A percentile compares a stretch with the other conserved stretches of the same genome.
phyloP scores from a whole-genome alignment of 179 eudicot genomes.

The Heliamphora pulchella region DNA sequence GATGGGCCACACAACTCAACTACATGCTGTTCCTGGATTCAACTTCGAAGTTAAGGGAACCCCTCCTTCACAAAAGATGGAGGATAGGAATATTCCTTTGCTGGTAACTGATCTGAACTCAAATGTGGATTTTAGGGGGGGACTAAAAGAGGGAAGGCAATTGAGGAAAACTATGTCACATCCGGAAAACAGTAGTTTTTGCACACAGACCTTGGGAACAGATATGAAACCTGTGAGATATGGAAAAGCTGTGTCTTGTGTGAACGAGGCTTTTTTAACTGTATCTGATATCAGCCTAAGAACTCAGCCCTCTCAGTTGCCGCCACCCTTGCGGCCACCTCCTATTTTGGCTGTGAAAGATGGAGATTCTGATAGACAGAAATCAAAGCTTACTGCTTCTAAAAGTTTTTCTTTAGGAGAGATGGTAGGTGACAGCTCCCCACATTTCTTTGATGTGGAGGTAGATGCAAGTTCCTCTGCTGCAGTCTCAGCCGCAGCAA shows the following conservation, averaged over 20 bases:
- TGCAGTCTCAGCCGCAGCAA: constrained; percentile 59
- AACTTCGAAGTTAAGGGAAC: constrained; percentile 37
- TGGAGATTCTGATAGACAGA: constrained; percentile 20
- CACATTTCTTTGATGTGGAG: constrained; percentile 63
- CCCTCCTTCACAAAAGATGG: constrained; percentile 25
- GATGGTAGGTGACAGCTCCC: constrained; percentile 31
- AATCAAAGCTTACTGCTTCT: constrained; percentile 36
- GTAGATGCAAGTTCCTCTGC: constrained; percentile 60
- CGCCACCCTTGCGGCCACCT: constrained; percentile 57
- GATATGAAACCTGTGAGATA: constrained; percentile 25
- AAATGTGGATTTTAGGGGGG: constrained; percentile 28
- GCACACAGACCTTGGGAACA: constrained; percentile 22
- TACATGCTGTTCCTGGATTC: constrained; percentile 54
- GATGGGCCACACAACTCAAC: constrained; percentile 38
- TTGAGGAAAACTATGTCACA: constrained; percentile 33
- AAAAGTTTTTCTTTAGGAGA: constrained; percentile 34
- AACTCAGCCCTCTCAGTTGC: constrained; percentile 57
- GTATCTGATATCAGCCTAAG: constrained; percentile 50
- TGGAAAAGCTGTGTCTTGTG: constrained; percentile 22
- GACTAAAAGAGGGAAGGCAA: constrained; percentile 26
- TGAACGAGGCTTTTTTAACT: constrained; percentile 33
- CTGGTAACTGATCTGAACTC: constrained; percentile 27
- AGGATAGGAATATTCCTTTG: constrained; percentile 21
- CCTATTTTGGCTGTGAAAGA: constrained; percentile 38
- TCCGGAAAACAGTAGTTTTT: constrained; percentile 26